Conservation (phyloP, 192 early-diverging fungal genomes). For the Linnemannia zychae region DNA sequence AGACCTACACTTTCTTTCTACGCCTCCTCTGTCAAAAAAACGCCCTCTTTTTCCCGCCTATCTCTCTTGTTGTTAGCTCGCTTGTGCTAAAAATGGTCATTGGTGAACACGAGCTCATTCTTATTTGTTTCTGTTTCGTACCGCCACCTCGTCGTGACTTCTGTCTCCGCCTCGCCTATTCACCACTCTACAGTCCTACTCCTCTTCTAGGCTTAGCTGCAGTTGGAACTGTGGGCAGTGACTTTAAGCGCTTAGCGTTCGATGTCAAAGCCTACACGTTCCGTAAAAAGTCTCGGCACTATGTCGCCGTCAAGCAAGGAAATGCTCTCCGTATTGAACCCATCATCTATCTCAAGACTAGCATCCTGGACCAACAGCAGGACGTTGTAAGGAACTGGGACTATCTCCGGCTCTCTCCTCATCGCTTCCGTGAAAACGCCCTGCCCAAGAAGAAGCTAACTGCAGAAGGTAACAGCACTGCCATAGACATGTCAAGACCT, state of each 20-base stretch:
- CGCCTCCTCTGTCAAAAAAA: background rate
- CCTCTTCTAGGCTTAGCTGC: constrained; percentile 1
- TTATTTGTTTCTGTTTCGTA: background rate
- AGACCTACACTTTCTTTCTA: background rate
- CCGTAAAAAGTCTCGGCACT: constrained; percentile 51
- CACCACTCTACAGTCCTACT: background rate
- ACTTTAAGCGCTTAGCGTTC: constrained; percentile 21
- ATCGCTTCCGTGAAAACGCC: constrained; percentile 41
- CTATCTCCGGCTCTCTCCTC: constrained; percentile 29
- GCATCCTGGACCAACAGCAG: constrained; percentile 30
- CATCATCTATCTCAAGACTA: constrained; percentile 53
- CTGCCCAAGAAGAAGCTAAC: constrained; percentile 46
- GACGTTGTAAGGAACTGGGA: constrained; percentile 47
- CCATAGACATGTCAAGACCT: background rate
- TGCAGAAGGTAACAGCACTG: constrained; percentile 23
- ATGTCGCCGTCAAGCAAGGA: constrained; percentile 48
- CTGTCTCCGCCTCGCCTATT: background rate
- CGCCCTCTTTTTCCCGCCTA: background rate
- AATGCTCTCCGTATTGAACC: constrained; percentile 50
- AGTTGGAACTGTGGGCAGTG: background rate
- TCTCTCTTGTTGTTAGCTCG: background rate
- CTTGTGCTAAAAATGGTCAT: background rate
- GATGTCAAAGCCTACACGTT: constrained; percentile 54
- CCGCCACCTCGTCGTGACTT: background rate
- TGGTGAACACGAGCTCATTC: background rate